Evolutionary conservation across 148 eudicot genomes (phyloP).

Genomic region (Vaccinium corymbosum): DNA sequence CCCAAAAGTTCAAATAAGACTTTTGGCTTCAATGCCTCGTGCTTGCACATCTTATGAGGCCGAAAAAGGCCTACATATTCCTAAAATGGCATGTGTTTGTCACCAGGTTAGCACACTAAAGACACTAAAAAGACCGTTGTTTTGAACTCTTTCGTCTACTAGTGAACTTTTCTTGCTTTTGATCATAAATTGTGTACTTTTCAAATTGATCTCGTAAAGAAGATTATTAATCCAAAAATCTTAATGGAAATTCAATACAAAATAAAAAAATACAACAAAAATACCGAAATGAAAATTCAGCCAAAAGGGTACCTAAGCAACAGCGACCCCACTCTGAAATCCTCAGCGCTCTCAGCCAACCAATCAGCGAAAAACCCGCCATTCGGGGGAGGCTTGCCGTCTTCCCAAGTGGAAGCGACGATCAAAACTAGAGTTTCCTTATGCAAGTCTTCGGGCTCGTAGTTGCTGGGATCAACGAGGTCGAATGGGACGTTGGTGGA

Average conservation of each 20-base stretch:
- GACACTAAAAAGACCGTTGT: not conserved
- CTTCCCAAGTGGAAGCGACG: constrained; percentile 82
- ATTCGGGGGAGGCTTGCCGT: constrained; percentile 59
- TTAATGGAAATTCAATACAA: not conserved
- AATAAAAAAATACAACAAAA: not conserved
- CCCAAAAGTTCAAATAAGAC: not conserved
- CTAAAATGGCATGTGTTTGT: too few species aligned
- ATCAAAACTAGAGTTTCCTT: constrained; percentile 61
- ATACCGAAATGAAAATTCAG: not conserved
- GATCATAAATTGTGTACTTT: too few species aligned
- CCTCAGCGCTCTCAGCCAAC: constrained; percentile 79
- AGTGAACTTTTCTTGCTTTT: not conserved
- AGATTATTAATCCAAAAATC: not conserved
- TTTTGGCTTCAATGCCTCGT: too few species aligned
- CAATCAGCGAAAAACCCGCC: constrained; percentile 69
- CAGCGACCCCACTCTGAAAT: constrained; percentile 75
- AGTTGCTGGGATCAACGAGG: constrained; percentile 55
- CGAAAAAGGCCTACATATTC: too few species aligned
- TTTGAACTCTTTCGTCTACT: not conserved
- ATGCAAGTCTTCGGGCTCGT: constrained; percentile 83
- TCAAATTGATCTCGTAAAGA: too few species aligned
- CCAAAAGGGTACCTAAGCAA: constrained; percentile 29
- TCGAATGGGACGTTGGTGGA: constrained; percentile 45
- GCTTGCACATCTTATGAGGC: too few species aligned
- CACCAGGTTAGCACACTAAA: not conserved